These are phyloP conservation scores for Suhomyces wounanorum DNA, from an alignment of 1,139 yeast species.

Conservation along the genomic window DNA sequence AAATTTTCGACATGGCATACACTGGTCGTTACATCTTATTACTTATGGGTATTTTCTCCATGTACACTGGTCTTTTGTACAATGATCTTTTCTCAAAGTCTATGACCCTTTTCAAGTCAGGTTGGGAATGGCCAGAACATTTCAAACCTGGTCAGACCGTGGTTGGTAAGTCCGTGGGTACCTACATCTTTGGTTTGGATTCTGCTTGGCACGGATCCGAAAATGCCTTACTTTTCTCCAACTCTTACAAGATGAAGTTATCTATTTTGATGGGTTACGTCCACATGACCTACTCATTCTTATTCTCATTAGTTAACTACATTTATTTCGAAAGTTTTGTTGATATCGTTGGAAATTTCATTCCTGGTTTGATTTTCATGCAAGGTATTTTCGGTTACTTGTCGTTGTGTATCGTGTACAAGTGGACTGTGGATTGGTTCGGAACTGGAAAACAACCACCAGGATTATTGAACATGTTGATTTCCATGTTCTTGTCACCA, in stretches of 20 bases:
- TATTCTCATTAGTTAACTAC: conserved; percentile 69
- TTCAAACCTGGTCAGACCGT: conserved; percentile 61
- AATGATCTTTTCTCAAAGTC: conserved; percentile 78
- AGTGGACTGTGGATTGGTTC: conserved; percentile 80
- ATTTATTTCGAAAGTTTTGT: conserved; percentile 56
- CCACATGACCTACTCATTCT: conserved; percentile 75
- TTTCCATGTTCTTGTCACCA: conserved; percentile 78
- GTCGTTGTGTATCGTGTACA: conserved; percentile 69
- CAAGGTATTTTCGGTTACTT: conserved; percentile 82
- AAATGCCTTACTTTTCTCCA: conserved; percentile 69
- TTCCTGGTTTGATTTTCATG: conserved; percentile 81
- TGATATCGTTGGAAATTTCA: conserved; percentile 74
- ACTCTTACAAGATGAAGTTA: conserved; percentile 80
- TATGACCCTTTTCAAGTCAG: conserved; percentile 69
- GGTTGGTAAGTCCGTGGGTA: conserved; percentile 56
- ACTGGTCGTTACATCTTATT: conserved; percentile 72
- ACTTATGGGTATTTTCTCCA: conserved; percentile 75
- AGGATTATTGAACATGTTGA: conserved; percentile 76
- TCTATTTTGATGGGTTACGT: conserved; percentile 78
- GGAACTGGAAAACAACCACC: conserved; percentile 73
- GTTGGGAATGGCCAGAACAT: conserved; percentile 72
- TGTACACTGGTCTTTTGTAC: conserved; percentile 76
- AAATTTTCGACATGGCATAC: conserved; percentile 80
- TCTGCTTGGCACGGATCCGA: conserved; percentile 85
- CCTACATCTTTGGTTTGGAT: conserved; percentile 70